Conservation (phyloP, 2,329 filamentous ascomycete genomes). For the Claviceps africana region DNA sequence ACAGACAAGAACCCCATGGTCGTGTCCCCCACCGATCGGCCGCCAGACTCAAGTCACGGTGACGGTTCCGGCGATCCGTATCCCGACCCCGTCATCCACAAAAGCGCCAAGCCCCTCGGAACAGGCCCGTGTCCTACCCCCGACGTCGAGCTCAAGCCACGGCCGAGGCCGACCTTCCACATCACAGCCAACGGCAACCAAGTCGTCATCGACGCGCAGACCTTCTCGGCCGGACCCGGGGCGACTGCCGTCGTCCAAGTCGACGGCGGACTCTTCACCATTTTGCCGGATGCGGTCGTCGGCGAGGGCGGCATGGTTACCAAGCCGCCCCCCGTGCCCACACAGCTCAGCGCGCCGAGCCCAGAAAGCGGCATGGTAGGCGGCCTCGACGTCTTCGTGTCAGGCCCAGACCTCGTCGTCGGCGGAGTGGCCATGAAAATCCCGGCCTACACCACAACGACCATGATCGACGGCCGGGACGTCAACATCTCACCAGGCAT, state of each 20-base stretch:
- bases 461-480: constrained; percentile 18
- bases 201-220: constrained; percentile 34
- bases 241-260: constrained; percentile 29
- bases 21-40: constrained; percentile 24
- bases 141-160: constrained; percentile 2
- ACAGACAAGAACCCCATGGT: constrained; percentile 43
- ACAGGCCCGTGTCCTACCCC: background rate
- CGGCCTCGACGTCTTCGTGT: constrained; percentile 27
- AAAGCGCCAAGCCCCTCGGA: background rate
- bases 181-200: constrained; percentile 29
- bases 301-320: constrained; percentile 30
- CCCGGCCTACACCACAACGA: constrained; percentile 21
- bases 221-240: constrained; percentile 25
- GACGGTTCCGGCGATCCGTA: constrained; percentile 5
- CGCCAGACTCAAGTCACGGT: constrained; percentile 25
- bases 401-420: constrained; percentile 26
- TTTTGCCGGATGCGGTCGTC: constrained; percentile 31
- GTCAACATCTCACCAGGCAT: constrained; percentile 23
- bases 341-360: constrained; percentile 16
- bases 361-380: constrained; percentile 26
- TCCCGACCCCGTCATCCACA: constrained; percentile 9
- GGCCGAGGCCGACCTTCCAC: constrained; percentile 17
- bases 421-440: constrained; percentile 30
- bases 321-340: constrained; percentile 23
- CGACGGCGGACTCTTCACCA: constrained; percentile 29